Base-by-base conservation (phyloP, 2,329 filamentous ascomycete species). In the Elsinoe australis region DNA sequence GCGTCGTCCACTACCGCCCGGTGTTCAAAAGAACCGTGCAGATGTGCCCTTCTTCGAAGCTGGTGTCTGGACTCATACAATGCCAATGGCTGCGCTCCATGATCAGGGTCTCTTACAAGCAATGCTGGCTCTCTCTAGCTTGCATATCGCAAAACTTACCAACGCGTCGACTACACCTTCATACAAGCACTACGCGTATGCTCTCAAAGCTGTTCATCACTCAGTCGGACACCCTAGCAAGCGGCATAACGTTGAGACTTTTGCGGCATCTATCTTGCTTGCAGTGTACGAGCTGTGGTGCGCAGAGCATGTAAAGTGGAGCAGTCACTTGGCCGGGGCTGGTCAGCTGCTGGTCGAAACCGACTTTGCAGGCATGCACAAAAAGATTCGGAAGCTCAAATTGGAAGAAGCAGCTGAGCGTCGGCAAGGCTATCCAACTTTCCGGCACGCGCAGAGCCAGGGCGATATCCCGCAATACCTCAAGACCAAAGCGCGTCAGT, bases 231-330 rank as follows among this genome's bases (percentile, higher is more conserved):
- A 85, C 19, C 72, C 80, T 0, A 74, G 72, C 36, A 80, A 81
- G 57, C 79, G 88, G 47, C 80, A 82, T 6, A 80, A 87, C 49
- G 78, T 87, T 6, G 80, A 86, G 1, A 95, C 88, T 0, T 70
- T 96, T n/a, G 90, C 89, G 5, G 88, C 89, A 2, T 88, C 87
- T 0, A 71, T 95, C 28, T 70, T 96, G 5, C 74, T 98, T 5
- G 87, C 82, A 0, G 96, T 88, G 63, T 96, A 94, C 59, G 92
- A 96, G 63, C 86, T 95, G 14, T 92, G 90, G 82, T 85, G 84
- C 28, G 90, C 88, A 17, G 90, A 98, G 56, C 90, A 96, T 58
- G 81, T 84, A 49, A 95, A 95, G 63, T 98, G 92, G 92, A 92
- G 86, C 59, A 90, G 85, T 53, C 92, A 96, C 66, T 71, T 96